These are phyloP conservation scores for Hypomyces perniciosus DNA, from an alignment of 2,329 filamentous ascomycete species.

Conservation along the genomic window DNA sequence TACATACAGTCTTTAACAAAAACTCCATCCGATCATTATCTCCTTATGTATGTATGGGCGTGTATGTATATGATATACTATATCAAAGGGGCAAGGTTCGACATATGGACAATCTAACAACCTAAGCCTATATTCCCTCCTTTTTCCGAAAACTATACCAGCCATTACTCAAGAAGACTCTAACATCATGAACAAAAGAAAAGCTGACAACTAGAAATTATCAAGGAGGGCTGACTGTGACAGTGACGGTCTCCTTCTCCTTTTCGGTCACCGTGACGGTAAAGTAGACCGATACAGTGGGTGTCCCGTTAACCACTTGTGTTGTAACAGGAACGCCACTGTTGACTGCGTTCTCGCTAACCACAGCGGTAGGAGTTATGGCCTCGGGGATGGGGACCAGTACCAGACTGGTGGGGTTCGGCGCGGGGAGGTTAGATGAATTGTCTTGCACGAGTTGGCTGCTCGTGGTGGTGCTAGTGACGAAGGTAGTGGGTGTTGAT, in stretches of 20 bases:
- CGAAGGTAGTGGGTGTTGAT: slow-evolving; percentile 16
- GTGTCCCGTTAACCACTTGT: slow-evolving; percentile 23
- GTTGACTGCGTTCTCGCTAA: neutral
- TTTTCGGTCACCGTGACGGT: slow-evolving; percentile 33
- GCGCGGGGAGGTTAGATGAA: neutral
- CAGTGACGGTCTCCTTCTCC: slow-evolving; percentile 26
- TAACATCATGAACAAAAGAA: neutral
- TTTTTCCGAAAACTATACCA: neutral
- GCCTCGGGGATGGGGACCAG: slow-evolving; percentile 23
- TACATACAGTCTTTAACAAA: too few relatives aligned
- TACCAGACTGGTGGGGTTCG: slow-evolving; percentile 20
- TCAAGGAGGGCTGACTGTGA: slow-evolving; percentile 16
- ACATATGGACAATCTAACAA: too few relatives aligned
- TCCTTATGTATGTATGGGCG: too few relatives aligned
- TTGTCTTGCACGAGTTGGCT: neutral
- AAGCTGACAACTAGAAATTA: neutral
- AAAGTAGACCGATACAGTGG: slow-evolving; percentile 31
- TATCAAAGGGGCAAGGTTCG: too few relatives aligned
- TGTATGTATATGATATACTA: too few relatives aligned
- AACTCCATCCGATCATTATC: too few relatives aligned
- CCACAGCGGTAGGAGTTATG: slow-evolving; percentile 11
- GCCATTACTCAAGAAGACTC: too few relatives aligned
- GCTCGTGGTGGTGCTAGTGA: slow-evolving; percentile 5
- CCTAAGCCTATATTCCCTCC: neutral
- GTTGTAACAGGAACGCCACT: slow-evolving; percentile 14